These are phyloP conservation scores for Penicillium sclerotigenum DNA, from an alignment of 2,329 filamentous ascomycete genomes.

Conservation along the genomic window DNA sequence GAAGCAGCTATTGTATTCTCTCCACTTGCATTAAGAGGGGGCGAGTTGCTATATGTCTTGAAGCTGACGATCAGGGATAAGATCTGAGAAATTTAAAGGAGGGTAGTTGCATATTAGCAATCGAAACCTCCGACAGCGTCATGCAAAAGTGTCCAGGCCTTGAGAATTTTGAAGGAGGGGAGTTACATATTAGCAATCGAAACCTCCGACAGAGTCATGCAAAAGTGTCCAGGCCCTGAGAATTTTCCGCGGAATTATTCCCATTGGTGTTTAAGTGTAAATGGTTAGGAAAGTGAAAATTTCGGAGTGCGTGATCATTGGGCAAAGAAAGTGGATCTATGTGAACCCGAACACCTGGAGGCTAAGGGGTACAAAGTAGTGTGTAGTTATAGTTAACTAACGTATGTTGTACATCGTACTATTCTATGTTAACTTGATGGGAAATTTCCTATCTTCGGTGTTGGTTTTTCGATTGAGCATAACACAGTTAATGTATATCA, in stretches of 20 bases:
- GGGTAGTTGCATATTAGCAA: conserved; percentile 15
- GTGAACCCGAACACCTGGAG: neutral
- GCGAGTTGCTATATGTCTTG: neutral
- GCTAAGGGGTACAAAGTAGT: neutral
- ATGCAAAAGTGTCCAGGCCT: conserved; percentile 2
- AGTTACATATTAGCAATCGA: conserved; percentile 15
- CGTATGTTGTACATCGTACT: neutral
- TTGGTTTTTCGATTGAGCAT: neutral
- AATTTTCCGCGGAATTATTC: conserved; percentile 8
- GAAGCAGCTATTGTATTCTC: neutral
- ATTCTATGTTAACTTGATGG: neutral
- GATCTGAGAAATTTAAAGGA: neutral
- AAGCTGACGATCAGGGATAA: neutral
- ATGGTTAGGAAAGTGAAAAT: conserved; percentile 7
- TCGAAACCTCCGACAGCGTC: conserved; percentile 13
- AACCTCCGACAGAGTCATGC: conserved; percentile 11
- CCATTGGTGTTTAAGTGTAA: conserved; percentile 16
- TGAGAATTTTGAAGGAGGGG: conserved; percentile 8
- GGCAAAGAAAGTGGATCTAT: conserved; percentile 9
- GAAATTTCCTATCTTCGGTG: too few species aligned
- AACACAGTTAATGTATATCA: too few species aligned
- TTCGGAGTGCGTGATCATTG: conserved; percentile 9
- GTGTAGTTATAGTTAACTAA: too few species aligned
- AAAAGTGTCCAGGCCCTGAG: neutral
- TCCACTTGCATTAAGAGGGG: neutral